These are phyloP conservation scores for Pharus latifolius DNA, from an alignment of 176 grass and related monocot genomes.

Conservation along the genomic window DNA sequence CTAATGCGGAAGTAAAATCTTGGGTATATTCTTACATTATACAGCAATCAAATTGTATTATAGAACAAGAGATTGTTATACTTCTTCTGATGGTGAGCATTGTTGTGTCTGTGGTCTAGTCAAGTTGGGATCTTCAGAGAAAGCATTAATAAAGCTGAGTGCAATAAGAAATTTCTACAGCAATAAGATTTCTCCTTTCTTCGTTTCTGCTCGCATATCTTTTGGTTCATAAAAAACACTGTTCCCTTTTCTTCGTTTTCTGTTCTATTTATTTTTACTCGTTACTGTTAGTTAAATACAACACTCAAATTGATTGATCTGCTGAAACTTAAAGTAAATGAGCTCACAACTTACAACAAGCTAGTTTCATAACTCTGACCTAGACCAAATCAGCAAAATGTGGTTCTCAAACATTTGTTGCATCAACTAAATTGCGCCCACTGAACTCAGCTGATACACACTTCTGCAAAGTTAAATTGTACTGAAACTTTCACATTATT, in stretches of 20 bases:
- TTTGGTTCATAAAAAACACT: background rate
- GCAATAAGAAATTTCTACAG: background rate
- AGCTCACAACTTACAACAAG: background rate
- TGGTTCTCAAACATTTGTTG: background rate
- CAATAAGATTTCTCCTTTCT: too few relatives aligned
- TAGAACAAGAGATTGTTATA: background rate
- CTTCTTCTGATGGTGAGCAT: too few relatives aligned
- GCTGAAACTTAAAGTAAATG: constrained; percentile 2
- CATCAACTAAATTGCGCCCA: constrained; percentile 16
- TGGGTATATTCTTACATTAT: background rate
- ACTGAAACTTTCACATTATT: too few relatives aligned
- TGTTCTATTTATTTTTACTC: background rate
- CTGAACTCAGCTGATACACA: constrained; percentile 6
- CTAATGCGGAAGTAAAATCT: constrained; percentile 60
- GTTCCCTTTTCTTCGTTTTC: background rate
- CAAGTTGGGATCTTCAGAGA: background rate
- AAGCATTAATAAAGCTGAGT: constrained; percentile 1
- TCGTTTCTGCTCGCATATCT: background rate
- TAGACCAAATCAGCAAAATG: background rate
- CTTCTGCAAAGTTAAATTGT: too few relatives aligned
- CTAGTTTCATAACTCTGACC: background rate
- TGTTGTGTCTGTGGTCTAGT: background rate
- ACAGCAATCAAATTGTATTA: background rate
- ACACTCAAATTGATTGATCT: background rate
- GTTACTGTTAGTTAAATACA: background rate